Conservation (phyloP, 306 rosid species). For the Medicago arabica region DNA sequence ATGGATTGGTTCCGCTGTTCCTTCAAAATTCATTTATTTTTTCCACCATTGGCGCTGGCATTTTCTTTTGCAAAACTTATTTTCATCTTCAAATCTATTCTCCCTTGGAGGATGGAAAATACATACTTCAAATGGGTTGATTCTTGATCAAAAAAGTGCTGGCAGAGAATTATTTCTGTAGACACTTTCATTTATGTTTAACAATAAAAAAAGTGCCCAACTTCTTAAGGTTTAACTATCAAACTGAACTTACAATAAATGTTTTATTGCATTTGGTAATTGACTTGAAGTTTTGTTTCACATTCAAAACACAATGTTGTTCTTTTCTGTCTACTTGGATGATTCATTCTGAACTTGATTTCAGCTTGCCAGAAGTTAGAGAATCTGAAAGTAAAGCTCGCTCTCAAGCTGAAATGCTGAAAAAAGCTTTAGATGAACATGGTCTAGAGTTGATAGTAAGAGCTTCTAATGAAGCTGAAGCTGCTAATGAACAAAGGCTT, state of each 20-base stretch:
- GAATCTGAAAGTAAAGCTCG: slow-evolving; percentile 83
- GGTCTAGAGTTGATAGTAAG: slow-evolving; percentile 86
- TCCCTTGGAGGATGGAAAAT: background rate
- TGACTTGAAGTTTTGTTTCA: slow-evolving; percentile 13
- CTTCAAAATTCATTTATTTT: background rate
- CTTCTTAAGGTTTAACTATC: slow-evolving; percentile 35
- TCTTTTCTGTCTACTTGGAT: slow-evolving; percentile 29
- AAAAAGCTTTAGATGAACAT: slow-evolving; percentile 93
- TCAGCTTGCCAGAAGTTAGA: slow-evolving; percentile 75
- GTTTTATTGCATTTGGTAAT: slow-evolving; percentile 28
- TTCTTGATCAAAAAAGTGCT: slow-evolving; percentile 30
- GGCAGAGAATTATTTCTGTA: slow-evolving; percentile 10
- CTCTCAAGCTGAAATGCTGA: slow-evolving; percentile 72
- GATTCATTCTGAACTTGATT: slow-evolving; percentile 41
- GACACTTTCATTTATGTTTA: background rate
- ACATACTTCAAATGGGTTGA: background rate
- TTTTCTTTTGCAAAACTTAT: background rate
- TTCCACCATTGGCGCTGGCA: background rate
- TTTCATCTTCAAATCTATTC: background rate
- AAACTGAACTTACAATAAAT: slow-evolving; percentile 31
- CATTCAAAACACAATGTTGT: slow-evolving; percentile 15
- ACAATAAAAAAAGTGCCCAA: too few relatives aligned
- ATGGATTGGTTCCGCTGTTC: slow-evolving; percentile 1
- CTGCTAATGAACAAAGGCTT: slow-evolving; percentile 92
- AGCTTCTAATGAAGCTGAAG: slow-evolving; percentile 98